Percentiles rank a stretch among this genome's conserved stretches.
Conservation (phyloP, 495 filamentous ascomycete genomes). For the Terfezia claveryi region DNA sequence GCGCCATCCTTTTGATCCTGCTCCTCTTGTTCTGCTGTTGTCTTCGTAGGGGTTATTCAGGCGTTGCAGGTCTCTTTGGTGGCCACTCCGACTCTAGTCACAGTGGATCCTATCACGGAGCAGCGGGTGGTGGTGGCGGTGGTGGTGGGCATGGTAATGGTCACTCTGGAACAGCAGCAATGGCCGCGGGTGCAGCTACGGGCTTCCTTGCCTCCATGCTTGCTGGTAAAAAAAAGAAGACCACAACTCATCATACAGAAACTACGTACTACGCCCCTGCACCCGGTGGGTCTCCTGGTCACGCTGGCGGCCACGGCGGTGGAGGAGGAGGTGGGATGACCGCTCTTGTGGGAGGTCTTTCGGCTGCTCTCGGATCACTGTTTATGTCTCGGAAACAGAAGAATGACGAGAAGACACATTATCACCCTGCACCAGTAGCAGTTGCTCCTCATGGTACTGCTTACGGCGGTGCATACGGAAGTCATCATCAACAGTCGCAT, state of each 20-base stretch:
- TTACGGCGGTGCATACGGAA: neutral
- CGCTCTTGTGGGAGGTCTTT: neutral
- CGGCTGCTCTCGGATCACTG: neutral
- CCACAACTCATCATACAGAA: neutral
- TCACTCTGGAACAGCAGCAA: neutral
- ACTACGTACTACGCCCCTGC: neutral
- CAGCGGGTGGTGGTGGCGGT: neutral
- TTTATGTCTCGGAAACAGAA: neutral
- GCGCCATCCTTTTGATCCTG: slow-evolving; percentile 16
- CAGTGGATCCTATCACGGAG: neutral
- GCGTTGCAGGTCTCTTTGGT: slow-evolving; percentile 8
- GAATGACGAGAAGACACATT: neutral
- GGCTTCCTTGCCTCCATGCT: neutral
- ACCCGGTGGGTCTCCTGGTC: neutral
- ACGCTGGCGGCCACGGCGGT: neutral
- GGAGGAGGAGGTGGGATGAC: neutral
- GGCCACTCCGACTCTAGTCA: neutral
- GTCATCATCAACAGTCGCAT: neutral
- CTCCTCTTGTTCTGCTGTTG: slow-evolving; percentile 17
- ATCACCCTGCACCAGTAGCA: neutral
- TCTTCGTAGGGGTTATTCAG: slow-evolving; percentile 12
- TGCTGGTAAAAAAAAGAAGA: neutral
- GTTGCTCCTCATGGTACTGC: neutral
- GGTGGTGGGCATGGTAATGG: neutral
- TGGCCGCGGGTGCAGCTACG: neutral